Percentiles rank a stretch among this genome's conserved stretches.
Evolutionary conservation across 2,329 filamentous ascomycete genomes (phyloP).

Genomic region (Beauveria sp.): DNA sequence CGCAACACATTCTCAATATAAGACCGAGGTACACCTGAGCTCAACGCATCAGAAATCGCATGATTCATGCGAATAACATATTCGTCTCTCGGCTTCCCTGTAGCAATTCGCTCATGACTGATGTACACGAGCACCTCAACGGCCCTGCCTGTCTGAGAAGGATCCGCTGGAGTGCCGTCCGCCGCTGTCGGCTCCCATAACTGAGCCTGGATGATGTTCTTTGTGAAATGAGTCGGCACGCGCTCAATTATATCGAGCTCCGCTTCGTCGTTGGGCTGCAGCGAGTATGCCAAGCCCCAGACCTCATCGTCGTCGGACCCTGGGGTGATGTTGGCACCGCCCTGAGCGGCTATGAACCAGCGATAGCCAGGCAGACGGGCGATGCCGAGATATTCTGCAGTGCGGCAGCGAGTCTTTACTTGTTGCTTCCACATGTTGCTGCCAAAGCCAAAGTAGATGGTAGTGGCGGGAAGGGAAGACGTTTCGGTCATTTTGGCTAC

Average conservation of each 20-base stretch:
- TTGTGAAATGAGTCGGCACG: neutral
- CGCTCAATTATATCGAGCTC: neutral
- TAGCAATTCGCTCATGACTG: neutral
- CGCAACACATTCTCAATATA: slow-evolving; percentile 1
- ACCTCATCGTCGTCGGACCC: neutral
- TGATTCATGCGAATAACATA: slow-evolving; percentile 3
- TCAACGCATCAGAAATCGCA: neutral
- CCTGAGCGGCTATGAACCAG: slow-evolving; percentile 2
- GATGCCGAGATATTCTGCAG: neutral
- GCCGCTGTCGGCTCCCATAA: neutral
- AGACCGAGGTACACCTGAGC: neutral
- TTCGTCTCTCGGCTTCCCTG: neutral
- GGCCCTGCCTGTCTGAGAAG: neutral
- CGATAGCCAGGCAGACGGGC: neutral
- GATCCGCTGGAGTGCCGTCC: neutral
- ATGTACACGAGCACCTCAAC: neutral
- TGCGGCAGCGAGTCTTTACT: slow-evolving; percentile 1
- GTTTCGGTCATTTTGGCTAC: neutral
- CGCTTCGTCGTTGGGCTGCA: neutral
- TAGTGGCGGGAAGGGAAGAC: neutral
- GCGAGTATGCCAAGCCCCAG: neutral
- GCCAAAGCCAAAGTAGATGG: neutral
- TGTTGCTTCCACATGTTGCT: slow-evolving; percentile 6
- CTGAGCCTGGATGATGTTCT: neutral
- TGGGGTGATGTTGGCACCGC: neutral